A percentile compares a stretch with the other conserved stretches of the same genome.
Conservation (phyloP, 2,329 filamentous ascomycete genomes). For the Fusarium sarcochroum region DNA sequence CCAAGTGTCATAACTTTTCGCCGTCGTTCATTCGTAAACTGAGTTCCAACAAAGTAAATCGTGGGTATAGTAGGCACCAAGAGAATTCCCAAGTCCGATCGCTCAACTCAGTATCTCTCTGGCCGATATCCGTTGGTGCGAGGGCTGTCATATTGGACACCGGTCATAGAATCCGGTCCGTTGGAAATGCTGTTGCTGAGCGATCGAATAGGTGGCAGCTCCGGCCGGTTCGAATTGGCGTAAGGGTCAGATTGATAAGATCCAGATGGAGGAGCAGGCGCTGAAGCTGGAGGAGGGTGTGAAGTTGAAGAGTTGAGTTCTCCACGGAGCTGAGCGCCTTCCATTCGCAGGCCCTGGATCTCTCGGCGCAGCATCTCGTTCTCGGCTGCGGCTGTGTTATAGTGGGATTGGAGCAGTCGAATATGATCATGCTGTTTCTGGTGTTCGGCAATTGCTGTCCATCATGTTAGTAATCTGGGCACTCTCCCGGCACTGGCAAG, state of each 20-base stretch:
- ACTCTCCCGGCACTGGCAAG: constrained; percentile 6
- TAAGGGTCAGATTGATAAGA: constrained; percentile 52
- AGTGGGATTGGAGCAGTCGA: constrained; percentile 62
- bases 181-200: constrained; percentile 61
- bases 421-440: constrained; percentile 67
- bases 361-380: constrained; percentile 65
- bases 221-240: constrained; percentile 57
- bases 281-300: constrained; percentile 42
- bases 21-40: constrained; percentile 48
- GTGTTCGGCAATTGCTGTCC: constrained; percentile 73
- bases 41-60: constrained; percentile 37
- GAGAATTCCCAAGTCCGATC: constrained; percentile 1
- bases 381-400: constrained; percentile 58
- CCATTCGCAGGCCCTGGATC: constrained; percentile 62
- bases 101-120: constrained; percentile 53
- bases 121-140: constrained; percentile 63
- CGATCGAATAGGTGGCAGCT: constrained; percentile 70
- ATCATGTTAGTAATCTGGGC: constrained; percentile 23
- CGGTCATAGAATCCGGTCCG: constrained; percentile 73
- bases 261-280: constrained; percentile 38
- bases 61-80: constrained; percentile 3
- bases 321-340: constrained; percentile 63
- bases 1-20: constrained; percentile 46
- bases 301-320: constrained; percentile 50
- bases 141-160: constrained; percentile 72